Conservation (phyloP, 345 rosid species). For the Lepidium didymum region DNA sequence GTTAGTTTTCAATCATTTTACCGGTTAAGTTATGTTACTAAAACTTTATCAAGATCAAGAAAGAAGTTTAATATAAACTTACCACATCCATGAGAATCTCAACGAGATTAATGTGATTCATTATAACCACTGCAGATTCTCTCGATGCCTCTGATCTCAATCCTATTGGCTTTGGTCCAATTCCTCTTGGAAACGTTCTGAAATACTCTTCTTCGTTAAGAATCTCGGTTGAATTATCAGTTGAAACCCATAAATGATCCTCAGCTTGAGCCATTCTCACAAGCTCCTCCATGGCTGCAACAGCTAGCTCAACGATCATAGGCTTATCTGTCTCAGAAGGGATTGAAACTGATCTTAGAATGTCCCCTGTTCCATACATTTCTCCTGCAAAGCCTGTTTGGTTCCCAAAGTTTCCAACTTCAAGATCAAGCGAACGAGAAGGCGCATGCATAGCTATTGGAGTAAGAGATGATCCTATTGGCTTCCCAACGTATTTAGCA, state of each 20-base stretch:
- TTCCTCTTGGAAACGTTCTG: conserved; percentile 77
- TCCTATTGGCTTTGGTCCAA: conserved; percentile 76
- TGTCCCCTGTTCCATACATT: conserved; percentile 65
- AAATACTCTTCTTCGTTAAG: conserved; percentile 80
- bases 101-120: conserved; percentile 81
- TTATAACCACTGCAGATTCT: conserved; percentile 76
- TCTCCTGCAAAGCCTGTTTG: conserved; percentile 70
- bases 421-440: conserved; percentile 60
- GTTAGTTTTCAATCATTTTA: background rate
- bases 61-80: background rate
- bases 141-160: conserved; percentile 81
- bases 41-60: background rate
- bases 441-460: conserved; percentile 41
- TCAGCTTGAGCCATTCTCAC: conserved; percentile 73
- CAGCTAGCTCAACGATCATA: conserved; percentile 86
- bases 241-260: conserved; percentile 69
- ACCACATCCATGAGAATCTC: conserved; percentile 99
- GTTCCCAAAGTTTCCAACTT: conserved; percentile 49
- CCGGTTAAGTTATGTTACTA: background rate
- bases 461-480: conserved; percentile 44
- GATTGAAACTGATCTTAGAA: conserved; percentile 37
- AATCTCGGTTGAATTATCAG: conserved; percentile 39
- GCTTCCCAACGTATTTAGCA: conserved; percentile 80
- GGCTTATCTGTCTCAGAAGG: conserved; percentile 87
- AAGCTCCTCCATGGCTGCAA: conserved; percentile 97